Evolutionary conservation across 352 stramenopile species (phyloP).

Genomic region (Pythium scleroteichum): DNA sequence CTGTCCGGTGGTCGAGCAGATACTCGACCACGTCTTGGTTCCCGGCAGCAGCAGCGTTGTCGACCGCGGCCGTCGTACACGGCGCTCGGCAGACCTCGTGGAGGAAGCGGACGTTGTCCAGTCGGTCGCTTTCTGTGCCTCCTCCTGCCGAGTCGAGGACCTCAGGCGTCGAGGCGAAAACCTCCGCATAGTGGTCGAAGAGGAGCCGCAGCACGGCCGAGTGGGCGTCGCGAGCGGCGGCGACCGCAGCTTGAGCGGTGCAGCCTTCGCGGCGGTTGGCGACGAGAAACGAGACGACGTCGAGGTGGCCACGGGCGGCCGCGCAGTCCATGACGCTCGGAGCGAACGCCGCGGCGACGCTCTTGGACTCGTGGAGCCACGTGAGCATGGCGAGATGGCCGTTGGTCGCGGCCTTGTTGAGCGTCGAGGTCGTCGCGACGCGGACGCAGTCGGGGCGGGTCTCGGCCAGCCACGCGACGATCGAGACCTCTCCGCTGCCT

Average conservation of each 20-base stretch:
- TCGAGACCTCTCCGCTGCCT: background rate
- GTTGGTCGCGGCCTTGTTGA: background rate
- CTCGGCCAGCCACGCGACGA: background rate
- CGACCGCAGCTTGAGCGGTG: background rate
- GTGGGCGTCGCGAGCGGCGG: background rate
- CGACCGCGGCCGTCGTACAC: background rate
- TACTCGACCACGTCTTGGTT: background rate
- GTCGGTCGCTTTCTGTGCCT: background rate
- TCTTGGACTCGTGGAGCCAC: background rate
- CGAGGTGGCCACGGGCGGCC: background rate
- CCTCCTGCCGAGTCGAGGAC: background rate
- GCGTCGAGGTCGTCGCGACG: background rate
- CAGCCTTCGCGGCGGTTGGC: background rate
- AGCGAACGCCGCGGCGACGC: background rate
- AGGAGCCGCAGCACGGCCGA: background rate
- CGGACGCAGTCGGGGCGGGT: background rate
- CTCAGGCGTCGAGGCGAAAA: background rate
- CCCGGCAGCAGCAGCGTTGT: background rate
- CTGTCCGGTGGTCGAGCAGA: background rate
- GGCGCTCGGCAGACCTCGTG: background rate
- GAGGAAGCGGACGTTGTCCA: slow-evolving; percentile 1
- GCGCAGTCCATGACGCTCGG: slow-evolving; percentile 3
- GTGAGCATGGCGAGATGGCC: background rate
- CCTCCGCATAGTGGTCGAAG: background rate
- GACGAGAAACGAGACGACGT: background rate